phyloP scores from a whole-genome alignment of 2,329 filamentous ascomycete genomes.

The Fusarium nodosum region DNA sequence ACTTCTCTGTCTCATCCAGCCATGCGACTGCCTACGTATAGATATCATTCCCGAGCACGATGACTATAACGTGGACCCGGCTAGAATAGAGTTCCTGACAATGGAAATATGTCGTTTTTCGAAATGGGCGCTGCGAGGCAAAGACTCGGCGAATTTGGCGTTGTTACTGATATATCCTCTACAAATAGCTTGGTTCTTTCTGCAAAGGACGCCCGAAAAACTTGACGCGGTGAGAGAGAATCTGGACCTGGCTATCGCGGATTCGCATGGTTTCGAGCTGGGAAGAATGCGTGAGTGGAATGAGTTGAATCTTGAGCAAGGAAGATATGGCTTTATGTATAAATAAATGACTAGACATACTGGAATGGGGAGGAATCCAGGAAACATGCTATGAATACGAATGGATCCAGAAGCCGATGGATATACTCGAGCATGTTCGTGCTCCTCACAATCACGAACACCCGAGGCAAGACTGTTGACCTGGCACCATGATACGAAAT shows the following conservation, averaged over 20 bases:
- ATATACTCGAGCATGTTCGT: not conserved
- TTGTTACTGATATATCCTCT: constrained; percentile 25
- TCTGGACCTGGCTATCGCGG: constrained; percentile 25
- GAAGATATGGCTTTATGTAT: constrained; percentile 21
- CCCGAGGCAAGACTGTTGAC: fast-evolving
- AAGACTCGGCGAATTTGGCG: constrained; percentile 4
- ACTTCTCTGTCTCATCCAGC: constrained; percentile 21
- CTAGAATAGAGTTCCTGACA: constrained; percentile 1
- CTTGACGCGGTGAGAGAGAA: not conserved
- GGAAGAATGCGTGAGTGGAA: constrained; percentile 30
- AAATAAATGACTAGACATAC: not conserved
- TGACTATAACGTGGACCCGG: not conserved
- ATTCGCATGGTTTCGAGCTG: constrained; percentile 29
- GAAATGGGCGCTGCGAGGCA: constrained; percentile 1
- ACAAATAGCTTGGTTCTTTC: constrained; percentile 30
- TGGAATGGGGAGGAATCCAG: not conserved
- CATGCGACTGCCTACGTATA: constrained; percentile 12
- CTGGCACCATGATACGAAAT: not conserved
- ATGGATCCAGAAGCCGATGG: not conserved
- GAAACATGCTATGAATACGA: fast-evolving
- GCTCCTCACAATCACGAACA: not conserved
- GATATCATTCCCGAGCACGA: not conserved
- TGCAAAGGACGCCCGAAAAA: constrained; percentile 1
- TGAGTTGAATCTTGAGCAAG: not conserved
- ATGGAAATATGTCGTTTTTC: constrained; percentile 27